These are phyloP conservation scores for Licmophora abbreviata DNA, from an alignment of 108 stramenopile genomes.

Conservation along the genomic window DNA sequence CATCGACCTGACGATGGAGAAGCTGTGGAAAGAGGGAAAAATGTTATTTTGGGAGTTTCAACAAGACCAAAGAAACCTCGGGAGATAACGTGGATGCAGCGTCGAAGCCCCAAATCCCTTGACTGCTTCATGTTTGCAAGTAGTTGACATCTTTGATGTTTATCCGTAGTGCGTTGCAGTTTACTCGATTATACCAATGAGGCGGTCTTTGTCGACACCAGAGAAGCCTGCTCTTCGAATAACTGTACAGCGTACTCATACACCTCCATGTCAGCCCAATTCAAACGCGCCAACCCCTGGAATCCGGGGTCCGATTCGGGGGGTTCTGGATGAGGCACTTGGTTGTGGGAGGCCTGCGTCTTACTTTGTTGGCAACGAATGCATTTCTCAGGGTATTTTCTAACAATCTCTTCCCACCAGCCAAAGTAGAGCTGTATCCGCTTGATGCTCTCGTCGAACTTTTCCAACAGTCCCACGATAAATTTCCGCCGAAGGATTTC, in stretches of 20 bases:
- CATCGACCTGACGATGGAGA: too few relatives aligned
- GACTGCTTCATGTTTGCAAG: too few relatives aligned
- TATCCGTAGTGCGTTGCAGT: too few relatives aligned
- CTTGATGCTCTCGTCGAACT: conserved; percentile 26
- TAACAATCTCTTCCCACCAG: conserved; percentile 11
- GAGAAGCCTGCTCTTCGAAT: conserved; percentile 20
- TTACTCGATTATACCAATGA: too few relatives aligned
- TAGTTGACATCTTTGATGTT: too few relatives aligned
- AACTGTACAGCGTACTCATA: conserved; percentile 24
- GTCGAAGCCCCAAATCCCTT: too few relatives aligned
- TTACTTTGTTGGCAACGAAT: conserved; percentile 1
- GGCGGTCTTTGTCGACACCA: too few relatives aligned
- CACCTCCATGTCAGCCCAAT: conserved; percentile 20
- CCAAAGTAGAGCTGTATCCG: conserved; percentile 31
- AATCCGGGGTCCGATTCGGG: neutral
- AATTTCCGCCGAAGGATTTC: conserved; percentile 24
- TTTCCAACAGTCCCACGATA: conserved; percentile 25
- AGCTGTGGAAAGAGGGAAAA: too few relatives aligned
- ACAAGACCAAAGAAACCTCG: too few relatives aligned
- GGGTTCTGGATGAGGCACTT: neutral
- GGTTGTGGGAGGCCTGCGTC: neutral
- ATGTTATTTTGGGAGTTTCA: too few relatives aligned
- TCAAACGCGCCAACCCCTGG: neutral
- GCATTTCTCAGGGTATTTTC: neutral
- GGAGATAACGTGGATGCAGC: too few relatives aligned